Evolutionary conservation across 2,329 filamentous ascomycete species (phyloP).

Genomic region (Ophiostoma sp.): DNA sequence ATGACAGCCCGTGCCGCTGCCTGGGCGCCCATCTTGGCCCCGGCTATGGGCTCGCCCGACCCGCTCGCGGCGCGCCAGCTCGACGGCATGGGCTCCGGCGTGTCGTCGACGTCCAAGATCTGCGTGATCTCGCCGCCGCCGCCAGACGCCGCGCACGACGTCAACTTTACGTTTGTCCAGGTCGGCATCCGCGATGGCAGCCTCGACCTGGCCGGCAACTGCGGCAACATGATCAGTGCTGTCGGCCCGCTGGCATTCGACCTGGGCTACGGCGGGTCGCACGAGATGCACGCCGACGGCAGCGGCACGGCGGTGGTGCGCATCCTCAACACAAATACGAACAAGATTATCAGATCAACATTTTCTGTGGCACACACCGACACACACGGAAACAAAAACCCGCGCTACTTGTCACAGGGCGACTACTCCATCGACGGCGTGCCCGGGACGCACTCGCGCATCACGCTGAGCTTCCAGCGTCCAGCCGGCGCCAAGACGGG

Average conservation of each 20-base stretch:
- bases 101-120: constrained; percentile 65
- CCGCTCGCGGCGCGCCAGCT: constrained; percentile 61
- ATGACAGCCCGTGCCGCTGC: constrained; percentile 21
- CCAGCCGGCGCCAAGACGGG: constrained; percentile 42
- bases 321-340: constrained; percentile 67
- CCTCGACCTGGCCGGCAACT: constrained; percentile 65
- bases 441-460: constrained; percentile 34
- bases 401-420: constrained; percentile 33
- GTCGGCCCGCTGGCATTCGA: constrained; percentile 63
- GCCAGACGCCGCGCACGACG: constrained; percentile 38
- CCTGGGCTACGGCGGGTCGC: constrained; percentile 33
- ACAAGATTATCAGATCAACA: constrained; percentile 45
- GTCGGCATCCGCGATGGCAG: constrained; percentile 57
- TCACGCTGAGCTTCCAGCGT: constrained; percentile 38
- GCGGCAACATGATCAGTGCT: constrained; percentile 66
- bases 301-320: constrained; percentile 41
- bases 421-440: constrained; percentile 40
- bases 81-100: constrained; percentile 64
- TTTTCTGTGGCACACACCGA: constrained; percentile 37
- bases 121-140: constrained; percentile 54
- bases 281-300: constrained; percentile 30
- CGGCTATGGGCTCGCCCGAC: constrained; percentile 60
- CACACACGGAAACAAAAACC: too few species aligned
- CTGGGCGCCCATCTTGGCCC: constrained; percentile 30
- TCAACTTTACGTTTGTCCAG: constrained; percentile 68